Conservation (phyloP, 2,329 filamentous ascomycete genomes). For the Aureobasidium lini region DNA sequence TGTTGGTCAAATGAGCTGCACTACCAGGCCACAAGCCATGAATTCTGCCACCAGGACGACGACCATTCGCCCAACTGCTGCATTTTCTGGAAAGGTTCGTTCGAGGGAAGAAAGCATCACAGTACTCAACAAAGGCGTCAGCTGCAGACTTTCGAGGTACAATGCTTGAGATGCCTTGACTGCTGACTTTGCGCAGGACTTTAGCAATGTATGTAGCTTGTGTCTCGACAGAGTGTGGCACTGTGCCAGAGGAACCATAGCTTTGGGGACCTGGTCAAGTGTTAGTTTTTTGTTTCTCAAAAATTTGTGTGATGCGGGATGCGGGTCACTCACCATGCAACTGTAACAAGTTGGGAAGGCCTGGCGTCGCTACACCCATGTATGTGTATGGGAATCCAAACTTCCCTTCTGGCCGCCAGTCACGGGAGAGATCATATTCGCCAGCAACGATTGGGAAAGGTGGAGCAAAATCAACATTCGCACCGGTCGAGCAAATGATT, state of each 20-base stretch:
- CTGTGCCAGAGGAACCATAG: constrained; percentile 55
- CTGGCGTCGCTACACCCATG: constrained; percentile 54
- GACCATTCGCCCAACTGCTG: constrained; percentile 66
- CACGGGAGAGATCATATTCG: constrained; percentile 45
- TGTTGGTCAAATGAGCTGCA: constrained; percentile 53
- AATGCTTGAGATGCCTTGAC: constrained; percentile 59
- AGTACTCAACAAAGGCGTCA: constrained; percentile 31
- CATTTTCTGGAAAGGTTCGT: constrained; percentile 55
- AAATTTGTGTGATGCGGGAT: too few relatives aligned
- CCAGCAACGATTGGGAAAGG: constrained; percentile 52
- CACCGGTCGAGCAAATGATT: constrained; percentile 46
- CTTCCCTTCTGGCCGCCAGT: constrained; percentile 50
- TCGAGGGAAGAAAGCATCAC: constrained; percentile 43
- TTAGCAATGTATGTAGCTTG: constrained; percentile 59
- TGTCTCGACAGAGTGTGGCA: constrained; percentile 60
- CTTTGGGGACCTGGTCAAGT: constrained; percentile 39
- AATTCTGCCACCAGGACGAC: constrained; percentile 53
- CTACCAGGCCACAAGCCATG: constrained; percentile 65
- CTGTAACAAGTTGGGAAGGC: constrained; percentile 62
- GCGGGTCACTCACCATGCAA: constrained; percentile 41
- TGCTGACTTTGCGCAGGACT: constrained; percentile 57
- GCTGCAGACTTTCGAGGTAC: constrained; percentile 50
- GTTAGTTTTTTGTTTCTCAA: not conserved
- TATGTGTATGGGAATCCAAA: constrained; percentile 62
- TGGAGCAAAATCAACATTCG: constrained; percentile 27